phyloP scores from a whole-genome alignment of 176 grass and related monocot species.

The Musa itinerans region DNA sequence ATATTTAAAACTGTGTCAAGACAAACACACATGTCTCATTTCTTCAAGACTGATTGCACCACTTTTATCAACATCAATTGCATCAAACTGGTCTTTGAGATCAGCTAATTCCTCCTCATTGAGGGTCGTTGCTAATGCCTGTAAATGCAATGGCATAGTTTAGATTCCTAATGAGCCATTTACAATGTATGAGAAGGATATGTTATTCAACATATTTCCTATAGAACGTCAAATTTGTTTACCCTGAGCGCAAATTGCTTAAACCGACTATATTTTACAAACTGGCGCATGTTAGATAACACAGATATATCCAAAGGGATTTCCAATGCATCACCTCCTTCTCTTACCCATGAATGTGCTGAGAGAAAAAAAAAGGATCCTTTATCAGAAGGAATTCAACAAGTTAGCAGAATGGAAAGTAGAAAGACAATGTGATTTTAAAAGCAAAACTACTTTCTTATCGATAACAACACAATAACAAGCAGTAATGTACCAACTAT shows the following conservation, averaged over 20 bases:
- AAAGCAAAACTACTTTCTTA: too few relatives aligned
- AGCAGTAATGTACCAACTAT: too few relatives aligned
- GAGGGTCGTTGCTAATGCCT: constrained; percentile 81
- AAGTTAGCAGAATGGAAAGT: neutral
- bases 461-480: too few relatives aligned
- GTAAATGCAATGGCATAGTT: constrained; percentile 9
- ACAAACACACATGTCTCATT: constrained; percentile 56
- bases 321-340: constrained; percentile 80
- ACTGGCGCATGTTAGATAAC: constrained; percentile 76
- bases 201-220: neutral
- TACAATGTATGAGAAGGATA: constrained; percentile 9
- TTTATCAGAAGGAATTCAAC: neutral
- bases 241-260: constrained; percentile 97
- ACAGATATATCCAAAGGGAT: constrained; percentile 96
- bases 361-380: constrained; percentile 11
- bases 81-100: constrained; percentile 87
- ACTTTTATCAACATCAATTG: constrained; percentile 86
- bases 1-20: neutral
- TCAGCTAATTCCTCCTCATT: constrained; percentile 68
- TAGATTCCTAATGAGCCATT: constrained; percentile 2
- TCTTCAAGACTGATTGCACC: constrained; percentile 91
- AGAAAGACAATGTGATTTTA: neutral
- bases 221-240: constrained; percentile 3
- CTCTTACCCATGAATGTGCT: constrained; percentile 96
- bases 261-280: constrained; percentile 94